Percentiles rank a stretch among this genome's conserved stretches.
Conservation (phyloP, 139 green algal species). For the Chlorella sp. region DNA sequence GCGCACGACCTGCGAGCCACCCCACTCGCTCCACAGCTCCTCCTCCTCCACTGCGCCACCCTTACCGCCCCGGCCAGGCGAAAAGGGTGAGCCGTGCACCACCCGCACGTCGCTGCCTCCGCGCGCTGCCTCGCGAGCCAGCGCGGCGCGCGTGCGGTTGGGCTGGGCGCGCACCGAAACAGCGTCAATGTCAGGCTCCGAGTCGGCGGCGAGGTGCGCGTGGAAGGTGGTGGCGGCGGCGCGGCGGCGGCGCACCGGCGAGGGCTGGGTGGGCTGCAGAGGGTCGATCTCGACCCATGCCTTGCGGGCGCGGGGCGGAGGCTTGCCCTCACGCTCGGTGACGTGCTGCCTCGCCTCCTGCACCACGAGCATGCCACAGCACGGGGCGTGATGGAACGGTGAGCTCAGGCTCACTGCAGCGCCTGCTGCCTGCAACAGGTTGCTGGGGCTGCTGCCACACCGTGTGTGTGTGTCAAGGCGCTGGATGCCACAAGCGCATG, state of each 20-base stretch:
- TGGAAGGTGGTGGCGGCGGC: no score
- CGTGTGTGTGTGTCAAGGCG: no score
- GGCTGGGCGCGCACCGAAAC: background rate
- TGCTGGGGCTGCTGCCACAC: no score
- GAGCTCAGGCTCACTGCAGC: no score
- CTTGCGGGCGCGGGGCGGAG: background rate
- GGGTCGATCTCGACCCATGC: background rate
- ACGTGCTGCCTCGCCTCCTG: background rate
- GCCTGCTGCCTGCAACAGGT: no score
- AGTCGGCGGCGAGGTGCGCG: background rate
- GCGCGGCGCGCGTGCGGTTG: background rate
- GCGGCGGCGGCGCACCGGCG: no score
- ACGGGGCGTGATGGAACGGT: no score
- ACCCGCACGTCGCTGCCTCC: background rate
- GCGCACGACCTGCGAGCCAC: background rate
- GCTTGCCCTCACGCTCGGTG: background rate
- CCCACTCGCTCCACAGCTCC: background rate
- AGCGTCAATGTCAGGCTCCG: constrained; percentile 3
- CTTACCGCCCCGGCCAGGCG: no score
- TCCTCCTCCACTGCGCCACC: background rate
- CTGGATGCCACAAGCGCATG: no score
- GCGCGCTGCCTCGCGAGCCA: background rate
- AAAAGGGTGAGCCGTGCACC: background rate
- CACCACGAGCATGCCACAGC: background rate
- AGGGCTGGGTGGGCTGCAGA: background rate